Base-by-base conservation (phyloP, 2,329 filamentous ascomycete genomes). In the Paracoccidioides brasiliensis region DNA sequence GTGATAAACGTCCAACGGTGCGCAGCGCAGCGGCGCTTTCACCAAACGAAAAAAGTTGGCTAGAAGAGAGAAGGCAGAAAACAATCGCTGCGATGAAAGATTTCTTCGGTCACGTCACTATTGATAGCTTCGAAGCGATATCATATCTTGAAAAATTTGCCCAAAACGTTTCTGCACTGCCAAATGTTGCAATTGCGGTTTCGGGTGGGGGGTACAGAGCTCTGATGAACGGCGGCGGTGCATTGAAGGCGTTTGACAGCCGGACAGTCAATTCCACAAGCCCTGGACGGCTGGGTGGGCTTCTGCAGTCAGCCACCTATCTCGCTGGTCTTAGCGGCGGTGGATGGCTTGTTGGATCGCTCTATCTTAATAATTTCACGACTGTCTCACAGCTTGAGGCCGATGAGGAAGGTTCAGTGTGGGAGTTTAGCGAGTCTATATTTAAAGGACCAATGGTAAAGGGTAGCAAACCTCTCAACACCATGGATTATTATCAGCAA, bases 191-290 rank as follows among this genome's bases (percentile, higher is more conserved):
- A 14, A 80, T 95, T 59, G 87, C 89, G 9, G 75, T 86, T 46
- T 93, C 88, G 0, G 89, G 89, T 10, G 90, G 90, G 66, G 90
- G 90, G 40, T 95, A 93, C 68, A 79, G 90, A 56, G 89, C 90
- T n/a, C 76, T 94, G 73, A 76, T 90, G 74, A 91, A 86, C 65
- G 89, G 88, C 41, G 90, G 84, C 14, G 90, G 90, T 58, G 85
- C 84, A 45, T 63, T 95, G 14, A 80, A 86, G 35, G 90, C 89
- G 0, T 90, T 89, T 61, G 90, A 95, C 68, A 80, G 72, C 62
- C 80, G 90, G 22, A 90, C 86, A 0, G 67, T 75, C 0, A 80
- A 81, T 55, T 75, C 83, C 2, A 85, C 81, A 0, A 71, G 64
- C 6, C 64, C 72, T 3, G 87, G 87, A 3, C 85, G 89, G 50